A percentile compares a stretch with the other conserved stretches of the same genome.
Conservation (phyloP, 2,329 filamentous ascomycete species). For the Rutstroemia sp. region DNA sequence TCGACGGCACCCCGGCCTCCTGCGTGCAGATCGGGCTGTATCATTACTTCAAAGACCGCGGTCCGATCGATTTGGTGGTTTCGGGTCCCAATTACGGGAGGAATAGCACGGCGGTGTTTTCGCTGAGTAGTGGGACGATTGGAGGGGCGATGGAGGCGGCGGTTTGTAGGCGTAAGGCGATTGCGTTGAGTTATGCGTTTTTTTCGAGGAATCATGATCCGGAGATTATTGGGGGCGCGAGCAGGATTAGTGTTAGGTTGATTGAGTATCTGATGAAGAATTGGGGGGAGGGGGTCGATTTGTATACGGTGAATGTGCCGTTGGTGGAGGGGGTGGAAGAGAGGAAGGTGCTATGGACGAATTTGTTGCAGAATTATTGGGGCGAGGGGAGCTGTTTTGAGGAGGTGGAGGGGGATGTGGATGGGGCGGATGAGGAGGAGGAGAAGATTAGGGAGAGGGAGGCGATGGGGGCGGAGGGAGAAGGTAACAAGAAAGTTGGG, state of each 20-base stretch:
- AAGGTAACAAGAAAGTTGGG: constrained; percentile 31
- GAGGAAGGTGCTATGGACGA: constrained; percentile 71
- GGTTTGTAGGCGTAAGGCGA: constrained; percentile 58
- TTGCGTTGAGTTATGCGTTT: constrained; percentile 88
- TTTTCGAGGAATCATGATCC: constrained; percentile 76
- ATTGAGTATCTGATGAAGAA: constrained; percentile 72
- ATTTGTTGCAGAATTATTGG: constrained; percentile 91
- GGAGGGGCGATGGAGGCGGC: constrained; percentile 73
- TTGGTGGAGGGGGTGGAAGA: constrained; percentile 67
- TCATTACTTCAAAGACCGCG: constrained; percentile 67
- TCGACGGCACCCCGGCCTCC: constrained; percentile 74
- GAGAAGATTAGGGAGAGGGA: constrained; percentile 62
- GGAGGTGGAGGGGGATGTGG: constrained; percentile 61
- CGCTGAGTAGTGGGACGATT: constrained; percentile 68
- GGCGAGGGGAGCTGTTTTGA: constrained; percentile 76
- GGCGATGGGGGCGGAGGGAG: constrained; percentile 26
- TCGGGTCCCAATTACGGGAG: constrained; percentile 78
- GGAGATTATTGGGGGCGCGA: constrained; percentile 70
- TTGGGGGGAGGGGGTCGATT: constrained; percentile 66
- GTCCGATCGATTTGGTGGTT: constrained; percentile 68
- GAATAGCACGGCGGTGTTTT: constrained; percentile 75
- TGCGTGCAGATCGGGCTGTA: constrained; percentile 78
- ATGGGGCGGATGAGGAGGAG: constrained; percentile 59
- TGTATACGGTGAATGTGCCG: constrained; percentile 92
- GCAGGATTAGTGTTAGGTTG: constrained; percentile 63